A percentile compares a stretch with the other conserved stretches of the same genome.
These are phyloP conservation scores for Didymella segeticola DNA, from an alignment of 2,329 filamentous ascomycete genomes.

Conservation along the genomic window DNA sequence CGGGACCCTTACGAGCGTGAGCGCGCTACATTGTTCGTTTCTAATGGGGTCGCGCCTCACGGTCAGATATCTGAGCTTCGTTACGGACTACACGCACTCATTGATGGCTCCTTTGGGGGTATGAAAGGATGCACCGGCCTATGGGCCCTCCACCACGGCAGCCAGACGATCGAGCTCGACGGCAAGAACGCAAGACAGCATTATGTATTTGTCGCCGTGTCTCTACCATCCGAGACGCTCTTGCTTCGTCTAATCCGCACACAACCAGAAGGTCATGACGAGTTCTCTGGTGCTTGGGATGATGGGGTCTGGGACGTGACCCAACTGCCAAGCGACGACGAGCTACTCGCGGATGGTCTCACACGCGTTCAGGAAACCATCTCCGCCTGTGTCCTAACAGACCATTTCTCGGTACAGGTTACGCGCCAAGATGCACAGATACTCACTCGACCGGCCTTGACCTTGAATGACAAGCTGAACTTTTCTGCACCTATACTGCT, in stretches of 20 bases:
- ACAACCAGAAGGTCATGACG: slow-evolving; percentile 25
- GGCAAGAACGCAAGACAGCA: slow-evolving; percentile 36
- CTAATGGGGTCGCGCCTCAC: slow-evolving; percentile 53
- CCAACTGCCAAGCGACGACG: slow-evolving; percentile 31
- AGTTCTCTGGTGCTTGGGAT: slow-evolving; percentile 33
- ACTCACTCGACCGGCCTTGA: slow-evolving; percentile 29
- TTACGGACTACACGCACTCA: slow-evolving; percentile 50
- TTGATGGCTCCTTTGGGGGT: slow-evolving; percentile 37
- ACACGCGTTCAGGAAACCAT: slow-evolving; percentile 43
- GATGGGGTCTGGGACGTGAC: slow-evolving; percentile 34
- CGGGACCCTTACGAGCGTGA: slow-evolving; percentile 28
- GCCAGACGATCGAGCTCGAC: slow-evolving; percentile 35
- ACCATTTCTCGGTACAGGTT: slow-evolving; percentile 39
- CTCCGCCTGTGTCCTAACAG: slow-evolving; percentile 31
- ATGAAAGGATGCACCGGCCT: slow-evolving; percentile 45
- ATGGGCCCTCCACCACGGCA: slow-evolving; percentile 47
- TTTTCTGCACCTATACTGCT: slow-evolving; percentile 30
- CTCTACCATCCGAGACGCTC: slow-evolving; percentile 42
- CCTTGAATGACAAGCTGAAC: slow-evolving; percentile 20
- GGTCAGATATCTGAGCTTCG: slow-evolving; percentile 55
- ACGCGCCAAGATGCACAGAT: slow-evolving; percentile 34
- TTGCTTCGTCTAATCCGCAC: slow-evolving; percentile 37
- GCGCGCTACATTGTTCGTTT: slow-evolving; percentile 45
- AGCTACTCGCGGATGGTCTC: slow-evolving; percentile 30
- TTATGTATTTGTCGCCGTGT: slow-evolving; percentile 47